phyloP scores from a whole-genome alignment of 306 rosid genomes.

The Vigna mungo region DNA sequence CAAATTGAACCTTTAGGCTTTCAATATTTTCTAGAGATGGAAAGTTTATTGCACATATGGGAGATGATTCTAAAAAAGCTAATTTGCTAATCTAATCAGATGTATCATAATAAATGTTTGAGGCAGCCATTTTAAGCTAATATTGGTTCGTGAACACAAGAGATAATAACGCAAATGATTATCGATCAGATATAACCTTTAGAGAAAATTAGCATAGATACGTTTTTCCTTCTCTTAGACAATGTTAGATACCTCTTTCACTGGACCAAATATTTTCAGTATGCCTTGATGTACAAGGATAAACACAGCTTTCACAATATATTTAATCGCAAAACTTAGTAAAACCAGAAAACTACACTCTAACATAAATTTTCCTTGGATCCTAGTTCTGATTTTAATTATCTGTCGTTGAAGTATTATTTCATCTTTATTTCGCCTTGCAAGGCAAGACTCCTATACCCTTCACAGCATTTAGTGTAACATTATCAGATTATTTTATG shows the following conservation, averaged over 20 bases:
- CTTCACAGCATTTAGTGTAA: slow-evolving; percentile 10
- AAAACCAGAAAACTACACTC: slow-evolving; percentile 3
- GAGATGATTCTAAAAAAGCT: slow-evolving; percentile 15
- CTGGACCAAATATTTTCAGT: slow-evolving; percentile 2
- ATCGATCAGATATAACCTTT: neutral
- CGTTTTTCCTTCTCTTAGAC: neutral
- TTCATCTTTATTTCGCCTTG: slow-evolving; percentile 9
- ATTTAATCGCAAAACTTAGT: slow-evolving; percentile 18
- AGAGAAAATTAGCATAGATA: neutral
- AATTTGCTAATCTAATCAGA: slow-evolving; percentile 16
- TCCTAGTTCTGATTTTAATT: neutral
- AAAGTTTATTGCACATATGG: slow-evolving; percentile 12
- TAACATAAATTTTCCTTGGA: neutral
- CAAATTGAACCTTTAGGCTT: neutral
- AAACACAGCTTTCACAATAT: slow-evolving; percentile 6
- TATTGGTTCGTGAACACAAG: slow-evolving; percentile 8
- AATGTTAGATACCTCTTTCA: slow-evolving; percentile 4
- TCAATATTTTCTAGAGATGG: slow-evolving; percentile 20
- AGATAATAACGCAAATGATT: slow-evolving; percentile 13
- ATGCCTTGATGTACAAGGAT: slow-evolving; percentile 24
- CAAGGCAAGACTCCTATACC: slow-evolving; percentile 2
- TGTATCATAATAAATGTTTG: slow-evolving; percentile 9
- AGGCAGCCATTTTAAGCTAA: slow-evolving; percentile 6
- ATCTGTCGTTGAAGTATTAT: neutral
- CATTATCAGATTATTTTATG: slow-evolving; percentile 27